These are phyloP conservation scores for Craterostigma plantagineum DNA, from an alignment of 257 asterid genomes.

Conservation along the genomic window DNA sequence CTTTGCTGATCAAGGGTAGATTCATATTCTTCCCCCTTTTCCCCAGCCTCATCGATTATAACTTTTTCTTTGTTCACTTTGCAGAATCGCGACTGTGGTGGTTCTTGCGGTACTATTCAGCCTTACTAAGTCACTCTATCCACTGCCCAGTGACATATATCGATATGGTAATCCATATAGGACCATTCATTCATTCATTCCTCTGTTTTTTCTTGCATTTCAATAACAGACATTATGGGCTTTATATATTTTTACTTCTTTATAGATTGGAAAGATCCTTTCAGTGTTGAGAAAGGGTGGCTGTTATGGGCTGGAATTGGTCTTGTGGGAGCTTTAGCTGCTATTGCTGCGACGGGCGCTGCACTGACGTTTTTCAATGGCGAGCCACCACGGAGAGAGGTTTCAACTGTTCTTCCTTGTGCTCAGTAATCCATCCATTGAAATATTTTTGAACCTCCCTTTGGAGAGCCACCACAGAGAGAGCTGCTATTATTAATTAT, in stretches of 20 bases:
- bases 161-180: conserved; percentile 95
- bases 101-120: conserved; percentile 72
- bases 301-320: conserved; percentile 88
- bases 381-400: conserved; percentile 83
- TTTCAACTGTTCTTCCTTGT: no score
- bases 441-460: no score
- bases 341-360: conserved; percentile 66
- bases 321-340: conserved; percentile 65
- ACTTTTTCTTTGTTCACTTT: conserved; percentile 11
- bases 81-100: conserved; percentile 67
- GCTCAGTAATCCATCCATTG: no score
- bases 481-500: no score
- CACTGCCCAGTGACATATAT: conserved; percentile 79
- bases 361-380: conserved; percentile 53
- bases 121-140: conserved; percentile 71
- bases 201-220: not conserved
- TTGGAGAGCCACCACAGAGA: no score
- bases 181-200: conserved; percentile 1
- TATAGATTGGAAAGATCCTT: conserved; percentile 74
- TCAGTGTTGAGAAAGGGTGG: conserved; percentile 81
- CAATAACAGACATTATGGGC: not conserved
- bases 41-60: conserved; percentile 2
- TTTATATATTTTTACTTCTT: conserved; percentile 1
- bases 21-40: not conserved
- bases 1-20: conserved; percentile 62